Percentiles rank a stretch among this genome's conserved stretches.
These are phyloP conservation scores for Aurifilum marmelostoma DNA, from an alignment of 2,329 filamentous ascomycete genomes.

Conservation along the genomic window DNA sequence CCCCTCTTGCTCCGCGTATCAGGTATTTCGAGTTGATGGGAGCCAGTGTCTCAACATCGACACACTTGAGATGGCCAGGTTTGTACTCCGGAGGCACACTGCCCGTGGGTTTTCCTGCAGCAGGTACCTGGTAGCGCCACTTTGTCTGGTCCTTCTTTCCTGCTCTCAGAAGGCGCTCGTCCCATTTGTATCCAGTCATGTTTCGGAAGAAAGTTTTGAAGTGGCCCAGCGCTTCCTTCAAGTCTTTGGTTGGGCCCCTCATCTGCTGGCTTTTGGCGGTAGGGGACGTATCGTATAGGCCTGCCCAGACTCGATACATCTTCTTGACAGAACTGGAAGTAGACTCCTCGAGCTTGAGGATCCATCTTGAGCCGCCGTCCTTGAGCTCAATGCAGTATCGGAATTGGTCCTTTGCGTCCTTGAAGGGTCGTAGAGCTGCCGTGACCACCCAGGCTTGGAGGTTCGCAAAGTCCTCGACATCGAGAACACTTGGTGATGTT, in stretches of 20 bases:
- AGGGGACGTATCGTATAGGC: slow-evolving; percentile 48
- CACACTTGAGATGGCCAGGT: neutral
- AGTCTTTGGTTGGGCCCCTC: neutral
- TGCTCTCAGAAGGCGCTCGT: slow-evolving; percentile 50
- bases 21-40: neutral
- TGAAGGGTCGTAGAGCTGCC: slow-evolving; percentile 60
- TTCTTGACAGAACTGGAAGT: slow-evolving; percentile 51
- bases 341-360: slow-evolving; percentile 68
- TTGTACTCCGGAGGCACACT: neutral
- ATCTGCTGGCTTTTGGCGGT: neutral
- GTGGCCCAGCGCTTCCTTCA: slow-evolving; percentile 45
- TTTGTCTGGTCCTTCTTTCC: slow-evolving; percentile 33
- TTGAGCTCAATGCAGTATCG: slow-evolving; percentile 64
- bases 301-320: slow-evolving; percentile 64
- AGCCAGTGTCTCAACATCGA: neutral
- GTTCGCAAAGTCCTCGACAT: neutral
- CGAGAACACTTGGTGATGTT: neutral
- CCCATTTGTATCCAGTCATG: slow-evolving; percentile 64
- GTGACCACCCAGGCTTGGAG: neutral
- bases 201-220: slow-evolving; percentile 62
- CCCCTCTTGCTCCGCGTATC: neutral
- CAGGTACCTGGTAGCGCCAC: neutral
- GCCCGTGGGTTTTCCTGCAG: neutral
- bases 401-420: slow-evolving; percentile 61
- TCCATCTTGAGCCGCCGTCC: slow-evolving; percentile 1